Conservation (phyloP, 495 filamentous ascomycete genomes). For the Barbatosphaeria neglecta region DNA sequence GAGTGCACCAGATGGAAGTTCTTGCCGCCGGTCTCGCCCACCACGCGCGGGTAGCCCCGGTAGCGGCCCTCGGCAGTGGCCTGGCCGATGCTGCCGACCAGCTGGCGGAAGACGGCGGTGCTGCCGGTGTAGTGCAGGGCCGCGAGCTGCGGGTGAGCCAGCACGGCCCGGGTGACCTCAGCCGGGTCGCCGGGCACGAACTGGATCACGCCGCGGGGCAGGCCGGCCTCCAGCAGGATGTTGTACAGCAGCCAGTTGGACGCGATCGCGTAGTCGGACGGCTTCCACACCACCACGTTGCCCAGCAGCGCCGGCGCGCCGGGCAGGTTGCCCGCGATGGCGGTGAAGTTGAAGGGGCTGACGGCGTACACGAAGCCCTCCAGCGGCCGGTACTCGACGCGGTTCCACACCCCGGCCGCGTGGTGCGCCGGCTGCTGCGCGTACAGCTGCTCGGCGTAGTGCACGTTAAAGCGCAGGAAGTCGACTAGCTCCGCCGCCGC, state of each 20-base stretch:
- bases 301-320: slow-evolving; percentile 66
- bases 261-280: slow-evolving; percentile 64
- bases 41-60: slow-evolving; percentile 65
- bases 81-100: slow-evolving; percentile 60
- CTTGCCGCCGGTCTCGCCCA: slow-evolving; percentile 83
- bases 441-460: slow-evolving; percentile 80
- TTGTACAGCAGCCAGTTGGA: slow-evolving; percentile 67
- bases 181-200: slow-evolving; percentile 71
- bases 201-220: slow-evolving; percentile 71
- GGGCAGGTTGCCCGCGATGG: slow-evolving; percentile 68
- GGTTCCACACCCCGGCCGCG: slow-evolving; percentile 68
- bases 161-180: slow-evolving; percentile 55
- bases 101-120: slow-evolving; percentile 65
- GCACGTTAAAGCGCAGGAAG: slow-evolving; percentile 83
- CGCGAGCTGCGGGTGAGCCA: slow-evolving; percentile 60
- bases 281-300: slow-evolving; percentile 86
- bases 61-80: slow-evolving; percentile 59
- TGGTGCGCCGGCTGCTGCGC: slow-evolving; percentile 72
- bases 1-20: slow-evolving; percentile 79
- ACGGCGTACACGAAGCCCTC: slow-evolving; percentile 84
- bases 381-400: slow-evolving; percentile 69
- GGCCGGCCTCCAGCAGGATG: slow-evolving; percentile 77
- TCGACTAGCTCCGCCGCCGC: slow-evolving; percentile 84
- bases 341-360: slow-evolving; percentile 85
- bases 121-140: slow-evolving; percentile 74